Conservation (phyloP, 2,329 filamentous ascomycete species). For the Lizonia empirigonia region DNA sequence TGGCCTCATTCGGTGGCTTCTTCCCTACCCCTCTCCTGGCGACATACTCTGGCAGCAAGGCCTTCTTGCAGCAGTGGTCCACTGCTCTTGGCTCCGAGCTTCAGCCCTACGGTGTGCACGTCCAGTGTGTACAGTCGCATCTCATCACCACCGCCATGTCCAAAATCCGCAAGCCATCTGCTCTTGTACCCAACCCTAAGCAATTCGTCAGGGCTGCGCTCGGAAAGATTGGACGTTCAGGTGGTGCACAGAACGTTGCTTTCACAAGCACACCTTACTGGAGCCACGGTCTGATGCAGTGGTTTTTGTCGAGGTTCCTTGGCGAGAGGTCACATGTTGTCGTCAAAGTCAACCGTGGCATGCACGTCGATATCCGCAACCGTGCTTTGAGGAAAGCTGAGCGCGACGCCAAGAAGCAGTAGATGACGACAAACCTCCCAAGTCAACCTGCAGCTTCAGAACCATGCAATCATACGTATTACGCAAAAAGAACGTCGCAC, state of each 20-base stretch:
- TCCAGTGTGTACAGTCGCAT: conserved; percentile 91
- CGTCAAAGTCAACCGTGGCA: conserved; percentile 66
- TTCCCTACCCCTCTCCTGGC: conserved; percentile 90
- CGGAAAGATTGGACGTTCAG: conserved; percentile 77
- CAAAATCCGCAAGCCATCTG: conserved; percentile 82
- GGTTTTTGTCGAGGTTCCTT: conserved; percentile 69
- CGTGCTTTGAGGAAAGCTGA: conserved; percentile 84
- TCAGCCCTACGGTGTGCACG: conserved; percentile 77
- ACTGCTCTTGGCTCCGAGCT: conserved; percentile 84
- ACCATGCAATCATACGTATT: not conserved
- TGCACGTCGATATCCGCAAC: conserved; percentile 83
- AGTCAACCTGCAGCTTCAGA: not conserved
- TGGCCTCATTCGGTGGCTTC: conserved; percentile 95
- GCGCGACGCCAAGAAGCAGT: conserved; percentile 74
- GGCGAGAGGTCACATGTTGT: conserved; percentile 64
- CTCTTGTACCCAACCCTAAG: conserved; percentile 79
- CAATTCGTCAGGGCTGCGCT: conserved; percentile 80
- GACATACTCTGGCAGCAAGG: conserved; percentile 97
- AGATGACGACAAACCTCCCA: not conserved
- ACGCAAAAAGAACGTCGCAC: not conserved
- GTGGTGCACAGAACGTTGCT: conserved; percentile 77
- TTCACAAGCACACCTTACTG: conserved; percentile 92
- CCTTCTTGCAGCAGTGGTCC: conserved; percentile 97
- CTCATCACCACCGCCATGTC: conserved; percentile 96
- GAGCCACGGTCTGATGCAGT: conserved; percentile 88